Conservation (phyloP, 306 rosid species). For the Luffa acutangula region DNA sequence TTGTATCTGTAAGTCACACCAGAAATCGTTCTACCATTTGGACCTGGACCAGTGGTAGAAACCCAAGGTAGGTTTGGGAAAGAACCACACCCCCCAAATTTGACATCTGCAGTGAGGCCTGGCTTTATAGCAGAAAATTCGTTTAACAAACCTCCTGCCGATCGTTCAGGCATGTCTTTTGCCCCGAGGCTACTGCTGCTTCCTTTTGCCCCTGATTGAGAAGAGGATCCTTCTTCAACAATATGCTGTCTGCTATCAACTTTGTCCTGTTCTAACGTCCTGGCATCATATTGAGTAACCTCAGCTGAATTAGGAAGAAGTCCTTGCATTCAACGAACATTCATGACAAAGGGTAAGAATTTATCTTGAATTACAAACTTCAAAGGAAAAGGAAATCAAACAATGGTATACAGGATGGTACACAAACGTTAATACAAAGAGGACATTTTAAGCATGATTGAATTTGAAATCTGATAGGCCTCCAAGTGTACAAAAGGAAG, state of each 20-base stretch:
- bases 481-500: background rate
- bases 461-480: background rate
- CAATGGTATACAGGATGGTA: background rate
- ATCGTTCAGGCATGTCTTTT: constrained; percentile 44
- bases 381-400: background rate
- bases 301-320: constrained; percentile 41
- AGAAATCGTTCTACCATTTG: constrained; percentile 78
- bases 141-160: constrained; percentile 35
- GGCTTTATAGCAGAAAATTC: constrained; percentile 68
- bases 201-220: constrained; percentile 59
- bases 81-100: constrained; percentile 86
- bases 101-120: constrained; percentile 72
- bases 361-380: background rate
- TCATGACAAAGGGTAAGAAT: background rate
- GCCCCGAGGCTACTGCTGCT: constrained; percentile 51
- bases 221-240: constrained; percentile 56
- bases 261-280: constrained; percentile 47
- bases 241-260: constrained; percentile 57
- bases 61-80: constrained; percentile 92
- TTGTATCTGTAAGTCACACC: constrained; percentile 78
- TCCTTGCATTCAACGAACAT: constrained; percentile 40
- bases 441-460: background rate
- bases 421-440: background rate
- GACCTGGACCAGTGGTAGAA: constrained; percentile 68
- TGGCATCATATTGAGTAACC: constrained; percentile 44